Evolutionary conservation across 768 basidiomycete genomes (phyloP), one percentile per base, ranked within the genome.

Genomic region (Pulveroboletus sp.): DNA sequence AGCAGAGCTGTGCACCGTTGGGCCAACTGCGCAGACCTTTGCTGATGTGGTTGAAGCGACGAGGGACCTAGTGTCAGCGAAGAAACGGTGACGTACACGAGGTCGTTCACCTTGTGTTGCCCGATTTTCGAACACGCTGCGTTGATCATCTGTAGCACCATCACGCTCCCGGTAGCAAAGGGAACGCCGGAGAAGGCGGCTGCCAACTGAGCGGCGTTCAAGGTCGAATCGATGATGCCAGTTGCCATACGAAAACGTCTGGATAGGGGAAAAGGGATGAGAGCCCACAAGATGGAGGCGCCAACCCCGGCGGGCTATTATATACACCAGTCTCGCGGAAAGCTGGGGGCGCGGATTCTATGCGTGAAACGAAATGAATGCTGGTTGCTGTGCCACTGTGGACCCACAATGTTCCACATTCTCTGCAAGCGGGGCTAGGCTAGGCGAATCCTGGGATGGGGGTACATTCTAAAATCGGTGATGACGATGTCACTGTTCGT

Each of bases 151-250:
- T 75, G 68, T 9, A 80, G 54, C 0, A 73, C 51, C 46, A 72
- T 62, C 6, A 74, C 75, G 16, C 72, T 74, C 4, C 75, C 69
- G 0, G 75, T 69, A 23, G 73, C 71, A 37, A 72, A 75, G 6
- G 79, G 79, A 4, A 76, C 65, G 40, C 77, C 77, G 3, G 65
- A 70, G 0, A 74, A 43, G 13, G 73, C 64, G 12, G 72, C 75
- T n/a, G 71, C 75, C 29, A 79, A 51, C 45, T 76, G 73, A 7
- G 76, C 63, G 13, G 56, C 68, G 14, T 63, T 61, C 14, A 71
- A 17, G 2, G 59, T 16, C 0, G 67, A 29, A 11, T 37, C 50
- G 11, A 67, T 43, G 16, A 54, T 4, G 23, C 36, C 26, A 5
- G 56, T 50, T n/a, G 60, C 53, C 60, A 67, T 64, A n/a, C 12